These are phyloP conservation scores for Hygrophila difformis DNA, from an alignment of 257 asterid species.

Conservation along the genomic window DNA sequence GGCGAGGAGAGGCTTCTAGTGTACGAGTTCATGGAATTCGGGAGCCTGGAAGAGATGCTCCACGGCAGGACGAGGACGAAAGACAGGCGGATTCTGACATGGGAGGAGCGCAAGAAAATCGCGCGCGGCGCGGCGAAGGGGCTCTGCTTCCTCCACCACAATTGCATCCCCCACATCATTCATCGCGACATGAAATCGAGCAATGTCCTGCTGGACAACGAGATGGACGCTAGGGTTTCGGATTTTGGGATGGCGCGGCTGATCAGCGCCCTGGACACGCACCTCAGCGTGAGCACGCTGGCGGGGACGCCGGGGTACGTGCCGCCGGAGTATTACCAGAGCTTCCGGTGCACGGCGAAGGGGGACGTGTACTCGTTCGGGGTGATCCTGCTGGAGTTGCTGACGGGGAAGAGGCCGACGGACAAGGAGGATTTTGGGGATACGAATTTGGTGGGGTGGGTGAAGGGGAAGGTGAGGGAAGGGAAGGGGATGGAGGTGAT, in stretches of 20 bases:
- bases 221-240: slow-evolving; percentile 81
- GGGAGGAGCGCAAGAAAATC: slow-evolving; percentile 84
- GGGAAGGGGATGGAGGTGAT: slow-evolving; percentile 88
- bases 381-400: slow-evolving; percentile 68
- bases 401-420: slow-evolving; percentile 85
- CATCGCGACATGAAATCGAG: slow-evolving; percentile 97
- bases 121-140: slow-evolving; percentile 94
- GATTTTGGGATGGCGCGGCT: slow-evolving; percentile 96
- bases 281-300: slow-evolving; percentile 74
- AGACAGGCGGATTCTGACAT: slow-evolving; percentile 34
- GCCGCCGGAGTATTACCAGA: slow-evolving; percentile 93
- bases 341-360: slow-evolving; percentile 90
- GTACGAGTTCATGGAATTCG: slow-evolving; percentile 75
- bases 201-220: slow-evolving; percentile 67
- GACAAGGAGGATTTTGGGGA: slow-evolving; percentile 96
- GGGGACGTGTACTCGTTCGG: slow-evolving; percentile 93
- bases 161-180: slow-evolving; percentile 92
- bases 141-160: slow-evolving; percentile 87
- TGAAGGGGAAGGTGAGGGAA: slow-evolving; percentile 81
- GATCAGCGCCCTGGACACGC: slow-evolving; percentile 86
- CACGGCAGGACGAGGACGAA: slow-evolving; percentile 35
- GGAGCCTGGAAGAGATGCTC: slow-evolving; percentile 83
- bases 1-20: slow-evolving; percentile 89
- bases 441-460: slow-evolving; percentile 93
- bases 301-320: slow-evolving; percentile 97